Conservation (phyloP, 2,329 filamentous ascomycete species). For the Botrytis galanthina region DNA sequence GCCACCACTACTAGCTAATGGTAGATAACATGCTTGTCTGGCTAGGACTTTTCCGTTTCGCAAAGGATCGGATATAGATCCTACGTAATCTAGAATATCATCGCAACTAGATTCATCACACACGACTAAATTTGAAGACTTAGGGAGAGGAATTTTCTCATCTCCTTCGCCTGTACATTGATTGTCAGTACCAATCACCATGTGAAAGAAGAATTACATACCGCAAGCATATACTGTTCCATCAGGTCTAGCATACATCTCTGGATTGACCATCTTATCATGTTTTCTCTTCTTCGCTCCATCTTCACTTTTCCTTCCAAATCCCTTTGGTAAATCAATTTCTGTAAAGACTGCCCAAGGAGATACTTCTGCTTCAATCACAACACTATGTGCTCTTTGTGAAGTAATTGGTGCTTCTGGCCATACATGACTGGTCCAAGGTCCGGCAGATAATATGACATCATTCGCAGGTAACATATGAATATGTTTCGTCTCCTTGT, state of each 20-base stretch:
- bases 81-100: constrained; percentile 79
- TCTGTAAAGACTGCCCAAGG: constrained; percentile 84
- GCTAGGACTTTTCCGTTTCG: constrained; percentile 66
- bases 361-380: constrained; percentile 62
- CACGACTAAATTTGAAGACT: constrained; percentile 70
- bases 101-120: constrained; percentile 76
- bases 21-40: constrained; percentile 90
- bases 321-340: constrained; percentile 69
- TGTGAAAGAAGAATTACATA: constrained; percentile 36
- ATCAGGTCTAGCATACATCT: constrained; percentile 89
- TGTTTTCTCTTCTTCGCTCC: constrained; percentile 52
- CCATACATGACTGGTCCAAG: constrained; percentile 61
- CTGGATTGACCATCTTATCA: constrained; percentile 70
- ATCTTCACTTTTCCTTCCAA: constrained; percentile 50
- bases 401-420: constrained; percentile 58
- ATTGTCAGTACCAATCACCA: background rate
- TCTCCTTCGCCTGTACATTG: constrained; percentile 68
- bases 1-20: constrained; percentile 51
- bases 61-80: constrained; percentile 63
- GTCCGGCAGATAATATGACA: constrained; percentile 46
- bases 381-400: constrained; percentile 63
- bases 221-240: constrained; percentile 93
- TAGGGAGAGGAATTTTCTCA: constrained; percentile 68
- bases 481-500: constrained; percentile 49
- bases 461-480: constrained; percentile 53